phyloP scores from a whole-genome alignment of 2,329 filamentous ascomycete genomes.

The Clarireedia paspali region DNA sequence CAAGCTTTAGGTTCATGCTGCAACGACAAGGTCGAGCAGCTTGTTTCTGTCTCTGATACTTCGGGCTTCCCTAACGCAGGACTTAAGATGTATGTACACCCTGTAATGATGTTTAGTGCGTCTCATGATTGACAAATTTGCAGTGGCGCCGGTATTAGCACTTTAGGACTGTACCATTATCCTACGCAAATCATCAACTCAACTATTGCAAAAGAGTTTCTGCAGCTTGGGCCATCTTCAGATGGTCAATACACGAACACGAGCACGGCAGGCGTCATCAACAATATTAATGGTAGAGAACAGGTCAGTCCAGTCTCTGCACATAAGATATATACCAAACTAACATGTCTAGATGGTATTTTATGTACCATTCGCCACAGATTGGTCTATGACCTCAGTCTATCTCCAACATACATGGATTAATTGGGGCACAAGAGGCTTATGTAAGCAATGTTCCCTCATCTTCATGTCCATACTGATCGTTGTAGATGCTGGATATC shows the following conservation, averaged over 20 bases:
- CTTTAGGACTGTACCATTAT: constrained; percentile 48
- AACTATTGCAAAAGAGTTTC: constrained; percentile 46
- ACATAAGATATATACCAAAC: neutral
- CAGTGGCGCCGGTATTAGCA: constrained; percentile 36
- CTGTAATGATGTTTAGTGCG: neutral
- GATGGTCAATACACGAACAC: constrained; percentile 30
- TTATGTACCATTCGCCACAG: constrained; percentile 40
- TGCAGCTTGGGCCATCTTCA: constrained; percentile 40
- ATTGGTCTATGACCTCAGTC: constrained; percentile 42
- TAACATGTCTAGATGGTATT: constrained; percentile 41
- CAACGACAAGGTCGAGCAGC: constrained; percentile 38
- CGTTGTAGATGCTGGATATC: constrained; percentile 20
- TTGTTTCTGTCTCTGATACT: constrained; percentile 43
- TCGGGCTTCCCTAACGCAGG: constrained; percentile 46
- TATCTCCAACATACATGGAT: constrained; percentile 55
- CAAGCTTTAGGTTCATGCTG: constrained; percentile 36
- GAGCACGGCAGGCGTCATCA: constrained; percentile 51
- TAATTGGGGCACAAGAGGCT: constrained; percentile 51
- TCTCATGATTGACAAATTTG: constrained; percentile 12
- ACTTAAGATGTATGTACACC: constrained; percentile 29
- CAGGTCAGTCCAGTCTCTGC: constrained; percentile 29
- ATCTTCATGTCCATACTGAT: constrained; percentile 18
- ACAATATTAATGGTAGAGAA: constrained; percentile 47
- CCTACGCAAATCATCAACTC: constrained; percentile 47
- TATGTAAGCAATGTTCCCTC: constrained; percentile 32